These are phyloP conservation scores for Tephrocybe sp. DNA, from an alignment of 768 basidiomycete genomes.

Conservation along the genomic window DNA sequence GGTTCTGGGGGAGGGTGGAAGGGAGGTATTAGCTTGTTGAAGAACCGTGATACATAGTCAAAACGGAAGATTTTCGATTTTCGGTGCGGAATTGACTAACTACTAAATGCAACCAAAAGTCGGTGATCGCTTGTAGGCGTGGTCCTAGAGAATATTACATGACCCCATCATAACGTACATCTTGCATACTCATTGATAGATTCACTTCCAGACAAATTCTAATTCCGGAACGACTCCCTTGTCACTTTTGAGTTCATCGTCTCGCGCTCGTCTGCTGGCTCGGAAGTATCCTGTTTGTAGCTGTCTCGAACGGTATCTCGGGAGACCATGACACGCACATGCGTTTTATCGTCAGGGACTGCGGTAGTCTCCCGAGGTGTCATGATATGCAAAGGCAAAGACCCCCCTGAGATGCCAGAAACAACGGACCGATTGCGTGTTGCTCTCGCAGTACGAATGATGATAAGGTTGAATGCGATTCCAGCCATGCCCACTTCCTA, in stretches of 20 bases:
- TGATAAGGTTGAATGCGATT: conserved; percentile 13
- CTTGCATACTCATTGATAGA: no score
- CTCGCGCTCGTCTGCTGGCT: neutral
- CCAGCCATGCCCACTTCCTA: conserved; percentile 10
- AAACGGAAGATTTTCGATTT: no score
- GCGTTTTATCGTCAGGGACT: neutral
- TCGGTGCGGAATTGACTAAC: no score
- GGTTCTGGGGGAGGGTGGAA: no score
- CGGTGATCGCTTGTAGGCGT: no score
- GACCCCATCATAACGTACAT: no score
- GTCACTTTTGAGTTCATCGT: no score
- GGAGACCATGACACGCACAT: conserved; percentile 1
- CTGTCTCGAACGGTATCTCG: neutral
- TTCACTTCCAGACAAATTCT: conserved; percentile 13
- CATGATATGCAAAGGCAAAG: neutral
- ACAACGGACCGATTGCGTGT: neutral
- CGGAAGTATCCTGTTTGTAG: neutral
- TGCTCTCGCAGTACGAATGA: conserved; percentile 6
- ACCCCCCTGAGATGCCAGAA: neutral
- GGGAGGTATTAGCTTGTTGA: no score
- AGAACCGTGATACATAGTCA: no score
- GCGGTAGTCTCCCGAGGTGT: neutral
- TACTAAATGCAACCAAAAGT: no score
- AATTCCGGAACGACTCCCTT: neutral
- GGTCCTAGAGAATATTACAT: no score